Conservation (phyloP, 768 basidiomycete genomes). For the Trichaptum fuscoviolaceum region DNA sequence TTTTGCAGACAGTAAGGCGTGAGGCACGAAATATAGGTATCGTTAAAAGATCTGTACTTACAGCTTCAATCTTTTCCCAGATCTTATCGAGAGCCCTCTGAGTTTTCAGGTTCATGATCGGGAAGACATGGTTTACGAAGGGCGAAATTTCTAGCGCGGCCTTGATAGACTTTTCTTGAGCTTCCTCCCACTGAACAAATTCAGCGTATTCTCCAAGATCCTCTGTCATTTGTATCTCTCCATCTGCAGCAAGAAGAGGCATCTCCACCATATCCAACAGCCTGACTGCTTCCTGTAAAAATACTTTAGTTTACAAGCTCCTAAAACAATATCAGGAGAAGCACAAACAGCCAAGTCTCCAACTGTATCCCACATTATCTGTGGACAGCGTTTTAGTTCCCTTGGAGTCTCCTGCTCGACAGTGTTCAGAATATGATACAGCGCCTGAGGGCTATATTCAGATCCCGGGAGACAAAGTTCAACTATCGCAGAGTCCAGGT, state of each 20-base stretch:
- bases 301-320: background rate
- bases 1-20: background rate
- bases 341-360: slow-evolving; percentile 70
- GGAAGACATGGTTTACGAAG: slow-evolving; percentile 63
- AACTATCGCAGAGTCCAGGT: slow-evolving; percentile 78
- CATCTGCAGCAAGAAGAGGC: slow-evolving; percentile 53
- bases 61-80: slow-evolving; percentile 18
- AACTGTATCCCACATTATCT: slow-evolving; percentile 74
- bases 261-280: slow-evolving; percentile 60
- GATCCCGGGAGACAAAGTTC: slow-evolving; percentile 75
- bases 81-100: slow-evolving; percentile 12
- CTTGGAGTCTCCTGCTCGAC: slow-evolving; percentile 67
- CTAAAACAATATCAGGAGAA: background rate
- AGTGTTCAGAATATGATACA: slow-evolving; percentile 65
- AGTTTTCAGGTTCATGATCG: slow-evolving; percentile 17
- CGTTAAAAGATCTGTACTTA: background rate
- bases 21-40: background rate
- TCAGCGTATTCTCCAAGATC: slow-evolving; percentile 4
- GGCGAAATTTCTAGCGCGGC: slow-evolving; percentile 37
- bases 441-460: slow-evolving; percentile 57
- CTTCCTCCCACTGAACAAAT: slow-evolving; percentile 1
- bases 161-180: slow-evolving; percentile 6
- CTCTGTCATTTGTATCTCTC: slow-evolving; percentile 21
- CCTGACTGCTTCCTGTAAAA: slow-evolving; percentile 53
- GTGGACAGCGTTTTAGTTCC: slow-evolving; percentile 73